A percentile compares a stretch with the other conserved stretches of the same genome.
These are phyloP conservation scores for Geoglossum glabrum DNA, from an alignment of 495 filamentous ascomycete genomes.

Conservation along the genomic window DNA sequence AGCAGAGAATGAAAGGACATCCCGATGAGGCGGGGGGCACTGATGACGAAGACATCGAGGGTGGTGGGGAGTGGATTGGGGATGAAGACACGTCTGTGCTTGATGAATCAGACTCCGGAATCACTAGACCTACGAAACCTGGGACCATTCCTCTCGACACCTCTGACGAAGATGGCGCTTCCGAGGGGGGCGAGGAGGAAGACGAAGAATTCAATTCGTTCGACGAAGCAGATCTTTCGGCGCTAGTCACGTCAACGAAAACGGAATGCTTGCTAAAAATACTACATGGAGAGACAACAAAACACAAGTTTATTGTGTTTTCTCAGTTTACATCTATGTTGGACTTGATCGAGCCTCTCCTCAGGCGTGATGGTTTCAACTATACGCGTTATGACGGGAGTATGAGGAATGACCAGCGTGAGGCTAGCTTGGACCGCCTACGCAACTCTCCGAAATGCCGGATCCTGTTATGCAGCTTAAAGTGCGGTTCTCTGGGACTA, in stretches of 20 bases:
- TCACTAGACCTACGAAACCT: neutral
- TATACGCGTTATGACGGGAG: constrained; percentile 85
- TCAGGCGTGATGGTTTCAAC: constrained; percentile 45
- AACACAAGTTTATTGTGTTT: constrained; percentile 94
- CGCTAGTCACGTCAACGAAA: constrained; percentile 60
- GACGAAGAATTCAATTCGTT: constrained; percentile 3
- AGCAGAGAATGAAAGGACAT: constrained; percentile 30
- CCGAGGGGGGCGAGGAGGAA: constrained; percentile 16
- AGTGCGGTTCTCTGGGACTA: constrained; percentile 79
- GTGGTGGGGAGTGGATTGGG: constrained; percentile 56
- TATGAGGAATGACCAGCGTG: constrained; percentile 85
- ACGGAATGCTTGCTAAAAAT: constrained; percentile 67
- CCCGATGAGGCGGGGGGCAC: constrained; percentile 62
- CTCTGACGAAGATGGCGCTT: constrained; percentile 1
- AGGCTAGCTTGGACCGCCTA: constrained; percentile 59
- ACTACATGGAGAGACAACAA: constrained; percentile 51
- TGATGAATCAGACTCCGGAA: constrained; percentile 6
- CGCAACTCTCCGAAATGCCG: constrained; percentile 51
- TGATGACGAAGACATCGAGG: constrained; percentile 74
- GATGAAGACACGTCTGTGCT: constrained; percentile 32
- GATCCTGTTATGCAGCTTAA: constrained; percentile 76
- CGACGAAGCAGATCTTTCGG: constrained; percentile 8
- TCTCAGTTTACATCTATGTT: constrained; percentile 96
- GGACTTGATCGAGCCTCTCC: constrained; percentile 85
- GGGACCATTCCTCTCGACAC: neutral